phyloP scores from a whole-genome alignment of 345 rosid species.

The Rhodamnia argentea region DNA sequence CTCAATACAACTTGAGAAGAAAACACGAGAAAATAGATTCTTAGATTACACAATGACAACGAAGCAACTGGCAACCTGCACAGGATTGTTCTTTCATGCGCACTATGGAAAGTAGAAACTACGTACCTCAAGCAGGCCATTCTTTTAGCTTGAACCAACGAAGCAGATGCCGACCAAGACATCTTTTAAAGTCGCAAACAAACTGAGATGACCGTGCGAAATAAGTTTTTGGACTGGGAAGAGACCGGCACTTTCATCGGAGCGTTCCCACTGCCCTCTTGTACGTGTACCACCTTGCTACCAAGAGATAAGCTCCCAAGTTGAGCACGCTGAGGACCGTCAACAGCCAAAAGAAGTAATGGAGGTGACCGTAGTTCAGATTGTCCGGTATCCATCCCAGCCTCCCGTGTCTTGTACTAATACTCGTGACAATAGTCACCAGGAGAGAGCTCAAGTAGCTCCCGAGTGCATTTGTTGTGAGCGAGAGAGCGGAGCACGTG shows the following conservation, averaged over 20 bases:
- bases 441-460: constrained; percentile 28
- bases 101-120: neutral
- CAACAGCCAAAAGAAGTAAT: constrained; percentile 33
- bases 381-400: constrained; percentile 31
- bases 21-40: neutral
- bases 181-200: neutral
- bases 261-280: constrained; percentile 15
- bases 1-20: neutral
- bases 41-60: neutral
- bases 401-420: constrained; percentile 17
- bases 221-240: neutral
- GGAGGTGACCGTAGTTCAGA: constrained; percentile 26
- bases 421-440: constrained; percentile 11
- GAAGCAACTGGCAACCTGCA: neutral
- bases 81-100: neutral
- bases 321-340: constrained; percentile 20
- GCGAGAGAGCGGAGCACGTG: constrained; percentile 27
- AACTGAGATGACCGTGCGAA: neutral
- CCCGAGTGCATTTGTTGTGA: constrained; percentile 18
- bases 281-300: constrained; percentile 33
- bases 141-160: neutral
- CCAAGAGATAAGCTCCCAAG: constrained; percentile 12
- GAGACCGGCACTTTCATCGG: neutral
- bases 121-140: neutral
- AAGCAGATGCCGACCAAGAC: neutral